Base-by-base conservation (phyloP, 2,329 filamentous ascomycete species). In the Neofusicoccum ribis region DNA sequence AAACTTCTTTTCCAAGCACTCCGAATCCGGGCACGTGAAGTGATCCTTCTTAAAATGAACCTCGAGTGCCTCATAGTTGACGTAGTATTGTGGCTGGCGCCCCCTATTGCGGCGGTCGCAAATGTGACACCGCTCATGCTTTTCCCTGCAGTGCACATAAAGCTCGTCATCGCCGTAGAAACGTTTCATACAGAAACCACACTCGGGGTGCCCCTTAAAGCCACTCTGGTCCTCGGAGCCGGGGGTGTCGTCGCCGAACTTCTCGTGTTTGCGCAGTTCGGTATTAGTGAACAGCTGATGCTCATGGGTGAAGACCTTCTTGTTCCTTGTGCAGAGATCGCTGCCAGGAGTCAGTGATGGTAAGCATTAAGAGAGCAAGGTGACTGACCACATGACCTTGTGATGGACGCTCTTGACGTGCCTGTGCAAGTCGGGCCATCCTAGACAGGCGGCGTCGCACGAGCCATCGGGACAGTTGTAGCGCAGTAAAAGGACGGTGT, bases 251-350 rank as follows among this genome's bases (percentile, higher is more conserved):
- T 99, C 95, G 65, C 95, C 95, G 68, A 90, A 88, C 68, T 88
- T 91, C 85, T 98, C 96, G 77, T 99, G 95, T 72, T 88, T 91
- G 70, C 91, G 88, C 58, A 98, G 83, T 70, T 94, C 92, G 68
- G 89, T 86, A 67, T 88, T 85, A 0, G 91, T 90, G 76, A 97
- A 98, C 1, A 99, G 84, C 68, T 96, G 92, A 75, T 99, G 95
- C 78, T 99, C 95, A 79, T 99, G 95, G 1, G 95, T 97, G 72
- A 99, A 99, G 39, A 97, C 93, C 74, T 97, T 97, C 80, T 99
- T 99, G 82, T 97, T 93, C 67, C 93, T 84, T 6, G 93, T 91
- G 78, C 93, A 97, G 11, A 97, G 83, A 77, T 97, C 92, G 78
- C 91, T 85, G 67, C 36, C 56, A 12, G 31, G 7, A 15, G 9